phyloP scores from a whole-genome alignment of 345 rosid genomes.

The Xanthoceras sorbifolium region DNA sequence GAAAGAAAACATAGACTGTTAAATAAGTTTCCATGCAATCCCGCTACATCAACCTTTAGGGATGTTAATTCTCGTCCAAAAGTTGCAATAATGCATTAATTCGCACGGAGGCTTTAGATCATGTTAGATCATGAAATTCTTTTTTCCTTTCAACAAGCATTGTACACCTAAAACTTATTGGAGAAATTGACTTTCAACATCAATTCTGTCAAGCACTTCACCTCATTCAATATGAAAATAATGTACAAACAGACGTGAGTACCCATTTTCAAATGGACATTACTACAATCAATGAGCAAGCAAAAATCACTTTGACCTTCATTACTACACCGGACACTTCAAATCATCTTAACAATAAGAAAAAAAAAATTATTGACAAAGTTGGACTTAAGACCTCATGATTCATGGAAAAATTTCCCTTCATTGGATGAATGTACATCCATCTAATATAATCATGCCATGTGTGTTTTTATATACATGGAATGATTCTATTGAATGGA shows the following conservation, averaged over 20 bases:
- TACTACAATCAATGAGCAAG: neutral
- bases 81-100: neutral
- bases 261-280: neutral
- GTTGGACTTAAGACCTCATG: neutral
- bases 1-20: neutral
- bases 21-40: neutral
- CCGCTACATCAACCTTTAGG: neutral
- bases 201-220: neutral
- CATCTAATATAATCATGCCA: no score
- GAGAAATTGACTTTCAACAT: neutral
- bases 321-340: neutral
- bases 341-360: neutral
- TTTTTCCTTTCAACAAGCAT: conserved; percentile 4
- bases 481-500: no score
- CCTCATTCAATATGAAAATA: neutral
- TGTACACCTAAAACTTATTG: neutral
- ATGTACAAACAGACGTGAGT: neutral
- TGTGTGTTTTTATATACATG: no score
- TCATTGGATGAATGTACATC: neutral
- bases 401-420: neutral
- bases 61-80: neutral
- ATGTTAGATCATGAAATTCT: neutral
- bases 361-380: no score
- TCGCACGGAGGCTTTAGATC: neutral
- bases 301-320: neutral